Evolutionary conservation across 306 rosid genomes (phyloP).

Genomic region (Vachellia collinsii): DNA sequence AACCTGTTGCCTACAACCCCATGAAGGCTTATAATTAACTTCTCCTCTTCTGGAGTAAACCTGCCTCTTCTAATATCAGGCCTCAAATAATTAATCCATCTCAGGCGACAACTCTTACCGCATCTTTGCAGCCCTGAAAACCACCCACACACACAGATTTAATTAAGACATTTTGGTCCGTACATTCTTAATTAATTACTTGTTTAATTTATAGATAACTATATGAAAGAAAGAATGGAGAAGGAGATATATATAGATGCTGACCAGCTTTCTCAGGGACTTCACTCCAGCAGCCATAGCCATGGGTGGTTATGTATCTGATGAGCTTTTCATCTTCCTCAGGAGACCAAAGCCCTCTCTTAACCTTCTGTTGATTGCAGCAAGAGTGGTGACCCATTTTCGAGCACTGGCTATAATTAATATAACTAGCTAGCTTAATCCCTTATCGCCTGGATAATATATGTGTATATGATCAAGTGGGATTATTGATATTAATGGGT

Average conservation of each 20-base stretch:
- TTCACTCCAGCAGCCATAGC: constrained; percentile 99
- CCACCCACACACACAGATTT: neutral
- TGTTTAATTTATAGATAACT: neutral
- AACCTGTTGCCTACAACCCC: constrained; percentile 96
- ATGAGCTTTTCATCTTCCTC: constrained; percentile 98
- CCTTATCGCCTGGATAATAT: neutral
- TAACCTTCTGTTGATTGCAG: constrained; percentile 98
- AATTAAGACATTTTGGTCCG: neutral
- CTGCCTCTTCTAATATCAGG: constrained; percentile 98
- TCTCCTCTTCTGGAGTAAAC: constrained; percentile 94
- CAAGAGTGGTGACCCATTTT: constrained; percentile 96
- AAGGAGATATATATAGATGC: neutral
- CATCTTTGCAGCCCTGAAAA: constrained; percentile 91
- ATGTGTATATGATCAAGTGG: neutral
- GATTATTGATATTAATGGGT: neutral
- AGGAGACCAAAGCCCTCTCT: constrained; percentile 99
- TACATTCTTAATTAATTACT: neutral
- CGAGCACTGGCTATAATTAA: neutral
- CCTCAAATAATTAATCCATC: constrained; percentile 98
- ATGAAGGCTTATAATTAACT: constrained; percentile 92
- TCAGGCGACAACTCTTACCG: constrained; percentile 94
- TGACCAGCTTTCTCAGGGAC: constrained; percentile 97
- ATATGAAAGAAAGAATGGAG: neutral
- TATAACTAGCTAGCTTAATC: neutral
- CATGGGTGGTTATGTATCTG: constrained; percentile 85